Base-by-base conservation (phyloP, 331 rosid species). In the Telfairia occidentalis region DNA sequence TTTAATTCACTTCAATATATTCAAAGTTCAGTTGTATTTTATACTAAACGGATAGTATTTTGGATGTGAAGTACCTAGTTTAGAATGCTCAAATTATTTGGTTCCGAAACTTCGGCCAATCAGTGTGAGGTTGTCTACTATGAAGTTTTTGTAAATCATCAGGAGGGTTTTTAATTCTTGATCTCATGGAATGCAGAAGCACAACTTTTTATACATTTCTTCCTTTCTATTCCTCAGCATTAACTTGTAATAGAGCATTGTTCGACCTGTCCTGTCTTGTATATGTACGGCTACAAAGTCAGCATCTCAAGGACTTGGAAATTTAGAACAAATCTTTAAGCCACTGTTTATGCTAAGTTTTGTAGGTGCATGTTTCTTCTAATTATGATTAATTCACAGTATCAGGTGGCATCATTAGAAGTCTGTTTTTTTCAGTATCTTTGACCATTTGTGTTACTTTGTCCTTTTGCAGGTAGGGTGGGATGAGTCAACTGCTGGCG, bases 401-500 rank as follows among this genome's bases (percentile, higher is more conserved):
- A 37, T 35, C 28, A 35, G 7, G 71, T 19, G 48, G 32, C 49
- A 11, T 30, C 72, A 66, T 60, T 24, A 9, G 19, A 42, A 38
- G 0, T 11, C 34, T 42, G 35, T 38, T 66, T 7, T 8, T 23
- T 40, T 38, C 53, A 23, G 7, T 59, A 24, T 35, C 34, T 40
- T 28, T 67, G 53, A 67, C 73, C 40, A 13, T 16, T 67, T 67
- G 53, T 59, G 34, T 30, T 76, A 38, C 46, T 55, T 43, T 74
- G 18, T 24, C 50, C 75, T 49, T 9, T 34, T 46, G 49, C 78
- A 91, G 97, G 97, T 91, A 54, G 97, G 97, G 75, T 91, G 97
- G 97, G 97, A 91, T 76, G 97, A 91, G 82, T 89, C 97, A 61
- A 88, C 97, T 21, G 90, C 92, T 32, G 96, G 92, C 45, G 97